phyloP scores from a whole-genome alignment of 768 basidiomycete genomes.

The Amanita inopinata region DNA sequence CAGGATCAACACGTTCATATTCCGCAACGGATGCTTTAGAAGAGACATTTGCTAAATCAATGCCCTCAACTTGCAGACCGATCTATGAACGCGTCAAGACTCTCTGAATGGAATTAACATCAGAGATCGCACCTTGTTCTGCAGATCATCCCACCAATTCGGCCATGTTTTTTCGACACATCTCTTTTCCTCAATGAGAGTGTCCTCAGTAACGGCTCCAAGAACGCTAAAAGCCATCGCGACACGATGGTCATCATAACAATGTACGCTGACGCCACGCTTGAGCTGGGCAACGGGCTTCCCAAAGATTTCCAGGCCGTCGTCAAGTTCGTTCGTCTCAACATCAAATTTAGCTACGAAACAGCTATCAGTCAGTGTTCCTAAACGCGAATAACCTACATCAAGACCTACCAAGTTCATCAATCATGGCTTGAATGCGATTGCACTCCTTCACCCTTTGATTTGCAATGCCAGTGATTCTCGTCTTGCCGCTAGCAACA shows the following conservation, averaged over 20 bases:
- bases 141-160: slow-evolving; percentile 98
- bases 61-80: slow-evolving; percentile 78
- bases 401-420: slow-evolving; percentile 71
- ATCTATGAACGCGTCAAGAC: slow-evolving; percentile 40
- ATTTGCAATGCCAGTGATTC: slow-evolving; percentile 93
- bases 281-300: slow-evolving; percentile 55
- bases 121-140: slow-evolving; percentile 64
- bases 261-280: slow-evolving; percentile 74
- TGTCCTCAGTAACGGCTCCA: slow-evolving; percentile 60
- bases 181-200: slow-evolving; percentile 87
- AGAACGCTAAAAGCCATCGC: slow-evolving; percentile 97
- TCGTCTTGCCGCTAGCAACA: slow-evolving; percentile 59
- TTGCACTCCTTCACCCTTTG: slow-evolving; percentile 99
- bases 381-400: neutral
- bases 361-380: slow-evolving; percentile 4
- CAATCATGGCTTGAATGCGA: slow-evolving; percentile 93
- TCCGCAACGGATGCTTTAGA: slow-evolving; percentile 33
- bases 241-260: slow-evolving; percentile 97
- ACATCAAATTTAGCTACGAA: slow-evolving; percentile 85
- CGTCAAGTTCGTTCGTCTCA: slow-evolving; percentile 82
- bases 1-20: slow-evolving; percentile 17
- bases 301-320: slow-evolving; percentile 87
- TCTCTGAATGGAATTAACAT: neutral
- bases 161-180: slow-evolving; percentile 99
- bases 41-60: slow-evolving; percentile 47